Evolutionary conservation across 2,329 filamentous ascomycete genomes (phyloP).

Genomic region (Fusarium verticillioides): DNA sequence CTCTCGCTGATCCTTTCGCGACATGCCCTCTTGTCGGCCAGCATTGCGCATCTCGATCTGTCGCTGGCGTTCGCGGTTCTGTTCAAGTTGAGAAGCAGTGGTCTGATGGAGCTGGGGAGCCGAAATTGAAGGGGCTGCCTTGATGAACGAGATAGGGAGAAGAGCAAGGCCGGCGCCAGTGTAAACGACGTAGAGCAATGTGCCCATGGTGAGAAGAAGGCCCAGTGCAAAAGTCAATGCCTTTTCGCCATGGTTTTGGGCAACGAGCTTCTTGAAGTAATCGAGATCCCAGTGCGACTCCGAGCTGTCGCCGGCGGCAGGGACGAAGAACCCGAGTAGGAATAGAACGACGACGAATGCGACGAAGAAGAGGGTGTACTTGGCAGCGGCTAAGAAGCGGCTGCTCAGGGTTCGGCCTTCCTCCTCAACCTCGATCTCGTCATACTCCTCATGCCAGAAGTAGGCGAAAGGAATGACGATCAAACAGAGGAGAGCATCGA

Average conservation of each 20-base stretch:
- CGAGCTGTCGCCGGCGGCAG: slow-evolving; percentile 74
- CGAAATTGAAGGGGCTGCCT: slow-evolving; percentile 87
- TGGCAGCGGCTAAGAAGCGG: slow-evolving; percentile 84
- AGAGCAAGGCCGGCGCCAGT: slow-evolving; percentile 89
- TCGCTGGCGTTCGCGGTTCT: slow-evolving; percentile 90
- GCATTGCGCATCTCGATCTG: slow-evolving; percentile 88
- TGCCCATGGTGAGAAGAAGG: slow-evolving; percentile 87
- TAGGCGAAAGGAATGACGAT: slow-evolving; percentile 94
- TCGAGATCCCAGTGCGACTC: slow-evolving; percentile 82
- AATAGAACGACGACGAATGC: slow-evolving; percentile 84
- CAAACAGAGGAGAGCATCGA: slow-evolving; percentile 90
- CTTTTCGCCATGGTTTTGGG: slow-evolving; percentile 86
- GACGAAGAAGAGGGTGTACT: slow-evolving; percentile 90
- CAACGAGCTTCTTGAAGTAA: slow-evolving; percentile 87
- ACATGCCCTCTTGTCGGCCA: slow-evolving; percentile 78
- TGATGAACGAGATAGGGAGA: slow-evolving; percentile 90
- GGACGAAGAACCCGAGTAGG: slow-evolving; percentile 93
- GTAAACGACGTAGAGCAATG: slow-evolving; percentile 87
- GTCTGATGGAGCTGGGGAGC: slow-evolving; percentile 80
- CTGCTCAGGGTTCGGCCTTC: slow-evolving; percentile 77
- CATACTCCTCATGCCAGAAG: slow-evolving; percentile 98
- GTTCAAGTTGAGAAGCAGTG: slow-evolving; percentile 82
- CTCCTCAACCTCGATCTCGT: slow-evolving; percentile 88
- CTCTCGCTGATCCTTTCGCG: slow-evolving; percentile 88
- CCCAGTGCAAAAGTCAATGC: slow-evolving; percentile 91